Base-by-base conservation (phyloP, 345 rosid genomes). In the Cardamine occulta region DNA sequence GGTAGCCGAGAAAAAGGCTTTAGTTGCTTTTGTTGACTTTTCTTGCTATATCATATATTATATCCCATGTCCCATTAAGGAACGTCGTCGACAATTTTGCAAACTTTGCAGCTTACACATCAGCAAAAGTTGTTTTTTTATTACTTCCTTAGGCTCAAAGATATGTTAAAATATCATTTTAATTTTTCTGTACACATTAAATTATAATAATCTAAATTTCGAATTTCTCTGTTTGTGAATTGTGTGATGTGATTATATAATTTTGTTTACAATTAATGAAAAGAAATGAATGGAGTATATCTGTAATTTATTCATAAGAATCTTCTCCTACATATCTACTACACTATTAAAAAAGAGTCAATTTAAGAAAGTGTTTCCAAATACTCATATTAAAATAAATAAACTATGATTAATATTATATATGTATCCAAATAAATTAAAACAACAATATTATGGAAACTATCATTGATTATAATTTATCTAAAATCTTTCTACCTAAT, bases 21-120 rank as follows among this genome's bases (percentile, higher is more conserved):
- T 0, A 4, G 31, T 28, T 23, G 59, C 49, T 61, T 62, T 51
- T 72, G 12, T 70, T 58, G 69, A 73, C 62, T 61, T 34, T 70
- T 71, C n/a, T 19, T 70, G 6, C 5, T 12, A 40, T 14, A 8
- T 6, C n/a, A 24, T 14, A 29, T 26, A 42, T 42, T 44, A 42
- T 44, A 42, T 44, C 48, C 39, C 4, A 49, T 28, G 26, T 18
- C 17, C n/a, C 28, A 7, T 35, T 2, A 2, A 31, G 34, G 8
- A 66, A 32, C 58, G 45, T 56, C 34, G 51, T 53, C 53, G 8
- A 39, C 53, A 18, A 11, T 68, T 55, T 68, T 18, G 53, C 9
- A 12, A 54, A 26, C 13, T 55, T 37, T 66, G 12, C 11, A 18
- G 23, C 31, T 51, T 31, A 32, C 47, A 66, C 23, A 49, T 32